Conservation (phyloP, 73 alveolate genomes). For the Tetrahymena borealis region DNA sequence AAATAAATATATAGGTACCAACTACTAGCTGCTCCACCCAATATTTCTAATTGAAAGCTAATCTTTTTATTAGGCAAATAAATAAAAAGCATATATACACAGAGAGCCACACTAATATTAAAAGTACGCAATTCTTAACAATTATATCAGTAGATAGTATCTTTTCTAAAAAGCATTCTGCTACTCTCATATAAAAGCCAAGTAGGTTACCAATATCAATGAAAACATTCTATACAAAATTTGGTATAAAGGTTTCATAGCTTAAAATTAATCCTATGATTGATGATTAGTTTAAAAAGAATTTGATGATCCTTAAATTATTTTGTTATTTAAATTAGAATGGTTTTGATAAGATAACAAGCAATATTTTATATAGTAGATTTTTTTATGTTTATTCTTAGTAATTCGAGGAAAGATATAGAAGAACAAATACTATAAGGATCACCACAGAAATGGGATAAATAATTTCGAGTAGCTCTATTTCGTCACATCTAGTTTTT, state of each 20-base stretch:
- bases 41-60: too few species aligned
- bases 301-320: neutral
- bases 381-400: too few species aligned
- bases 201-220: neutral
- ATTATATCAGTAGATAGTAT: neutral
- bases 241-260: neutral
- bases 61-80: too few species aligned
- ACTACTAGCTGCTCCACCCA: too few species aligned
- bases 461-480: neutral
- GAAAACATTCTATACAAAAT: neutral
- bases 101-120: neutral
- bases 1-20: too few species aligned
- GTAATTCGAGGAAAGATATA: too few species aligned
- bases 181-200: neutral
- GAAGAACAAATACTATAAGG: too few species aligned
- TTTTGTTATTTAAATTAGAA: neutral
- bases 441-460: too few species aligned
- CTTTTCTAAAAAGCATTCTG: neutral
- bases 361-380: too few species aligned
- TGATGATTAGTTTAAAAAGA: neutral
- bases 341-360: neutral
- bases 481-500: neutral
- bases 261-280: neutral
- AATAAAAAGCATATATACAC: neutral
- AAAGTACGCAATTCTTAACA: neutral